These are phyloP conservation scores for Teratosphaeria destructans DNA, from an alignment of 2,329 filamentous ascomycete genomes.

Conservation along the genomic window DNA sequence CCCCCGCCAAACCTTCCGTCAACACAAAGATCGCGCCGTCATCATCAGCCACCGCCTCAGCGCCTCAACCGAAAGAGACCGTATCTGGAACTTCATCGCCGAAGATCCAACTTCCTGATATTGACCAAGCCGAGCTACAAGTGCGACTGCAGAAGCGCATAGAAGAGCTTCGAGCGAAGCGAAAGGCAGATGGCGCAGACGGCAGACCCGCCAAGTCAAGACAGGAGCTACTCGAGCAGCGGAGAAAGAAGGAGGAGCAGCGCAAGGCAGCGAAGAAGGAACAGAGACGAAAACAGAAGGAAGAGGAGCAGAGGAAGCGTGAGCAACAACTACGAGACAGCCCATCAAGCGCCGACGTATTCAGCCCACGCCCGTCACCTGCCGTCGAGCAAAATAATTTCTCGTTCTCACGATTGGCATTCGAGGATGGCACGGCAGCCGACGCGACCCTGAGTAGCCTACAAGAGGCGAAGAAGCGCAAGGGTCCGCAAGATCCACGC, in stretches of 20 bases:
- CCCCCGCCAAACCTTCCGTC: conserved; percentile 7
- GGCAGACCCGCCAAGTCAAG: conserved; percentile 75
- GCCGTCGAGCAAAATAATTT: conserved; percentile 51
- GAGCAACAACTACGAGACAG: conserved; percentile 48
- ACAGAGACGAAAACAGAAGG: conserved; percentile 62
- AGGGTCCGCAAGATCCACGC: conserved; percentile 74
- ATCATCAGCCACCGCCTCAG: conserved; percentile 21
- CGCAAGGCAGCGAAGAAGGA: conserved; percentile 85
- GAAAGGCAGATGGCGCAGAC: conserved; percentile 77
- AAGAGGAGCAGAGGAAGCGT: conserved; percentile 59
- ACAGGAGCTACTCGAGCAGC: conserved; percentile 82
- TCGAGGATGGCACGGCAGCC: conserved; percentile 71
- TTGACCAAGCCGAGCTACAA: conserved; percentile 64
- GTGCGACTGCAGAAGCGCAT: conserved; percentile 73
- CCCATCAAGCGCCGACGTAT: conserved; percentile 35
- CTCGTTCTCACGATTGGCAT: conserved; percentile 83
- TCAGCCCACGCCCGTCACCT: conserved; percentile 36
- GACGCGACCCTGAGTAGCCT: conserved; percentile 57
- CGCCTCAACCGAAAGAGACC: conserved; percentile 15
- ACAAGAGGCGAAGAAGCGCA: conserved; percentile 57
- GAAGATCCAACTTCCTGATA: conserved; percentile 38
- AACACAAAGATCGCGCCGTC: background rate
- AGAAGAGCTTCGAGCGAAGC: conserved; percentile 69
- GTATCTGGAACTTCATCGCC: conserved; percentile 21
- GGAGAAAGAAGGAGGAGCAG: conserved; percentile 77